These are phyloP conservation scores for Rhodotorula babjevae DNA, from an alignment of 768 basidiomycete genomes.

Conservation along the genomic window DNA sequence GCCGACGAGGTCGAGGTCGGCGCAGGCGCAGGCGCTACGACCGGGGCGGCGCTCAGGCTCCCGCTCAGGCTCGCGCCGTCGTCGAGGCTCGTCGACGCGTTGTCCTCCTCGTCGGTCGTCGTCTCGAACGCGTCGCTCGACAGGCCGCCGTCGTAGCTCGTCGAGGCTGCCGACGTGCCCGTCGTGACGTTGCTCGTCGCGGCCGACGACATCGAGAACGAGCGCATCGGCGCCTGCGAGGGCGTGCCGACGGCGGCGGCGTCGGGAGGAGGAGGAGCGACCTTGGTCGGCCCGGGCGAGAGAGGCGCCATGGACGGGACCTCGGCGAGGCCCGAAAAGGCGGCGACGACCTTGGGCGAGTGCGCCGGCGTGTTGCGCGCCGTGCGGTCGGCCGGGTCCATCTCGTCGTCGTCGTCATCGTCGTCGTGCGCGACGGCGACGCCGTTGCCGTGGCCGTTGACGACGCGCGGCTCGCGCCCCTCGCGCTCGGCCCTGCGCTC, in stretches of 20 bases:
- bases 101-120: constrained; percentile 30
- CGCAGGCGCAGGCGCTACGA: too few relatives aligned
- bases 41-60: neutral
- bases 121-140: constrained; percentile 26
- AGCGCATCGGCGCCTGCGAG: neutral
- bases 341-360: constrained; percentile 34
- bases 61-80: constrained; percentile 20
- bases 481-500: constrained; percentile 20
- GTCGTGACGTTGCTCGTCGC: neutral
- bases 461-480: neutral
- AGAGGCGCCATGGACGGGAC: constrained; percentile 5
- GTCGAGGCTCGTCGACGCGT: constrained; percentile 6
- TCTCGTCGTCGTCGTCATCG: constrained; percentile 21
- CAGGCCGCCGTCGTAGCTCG: constrained; percentile 17
- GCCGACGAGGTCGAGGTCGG: too few relatives aligned
- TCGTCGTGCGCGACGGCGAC: neutral
- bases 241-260: neutral
- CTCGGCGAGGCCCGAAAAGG: neutral
- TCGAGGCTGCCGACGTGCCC: neutral
- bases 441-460: neutral
- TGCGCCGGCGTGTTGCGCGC: constrained; percentile 45
- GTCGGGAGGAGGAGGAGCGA: neutral
- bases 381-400: constrained; percentile 14
- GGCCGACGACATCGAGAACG: constrained; percentile 18
- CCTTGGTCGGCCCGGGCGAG: too few relatives aligned